Percentiles rank a stretch among this genome's conserved stretches.
phyloP scores from a whole-genome alignment of 768 basidiomycete genomes.

The Mycena belliarum region DNA sequence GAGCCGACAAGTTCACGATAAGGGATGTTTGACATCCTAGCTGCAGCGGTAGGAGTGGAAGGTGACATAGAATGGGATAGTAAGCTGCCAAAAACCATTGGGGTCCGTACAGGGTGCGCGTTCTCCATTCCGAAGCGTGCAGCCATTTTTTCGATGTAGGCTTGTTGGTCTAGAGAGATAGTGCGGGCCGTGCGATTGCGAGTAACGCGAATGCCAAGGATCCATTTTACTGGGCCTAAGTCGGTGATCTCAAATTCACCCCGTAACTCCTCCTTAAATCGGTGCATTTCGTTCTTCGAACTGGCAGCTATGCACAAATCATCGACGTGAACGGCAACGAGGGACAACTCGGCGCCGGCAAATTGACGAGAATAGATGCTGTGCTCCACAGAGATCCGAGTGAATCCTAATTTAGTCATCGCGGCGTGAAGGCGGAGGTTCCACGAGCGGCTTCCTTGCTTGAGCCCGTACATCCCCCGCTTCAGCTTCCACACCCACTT shows the following conservation, averaged over 20 bases:
- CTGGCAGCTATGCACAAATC: slow-evolving; percentile 23
- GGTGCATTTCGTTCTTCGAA: background rate
- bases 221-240: slow-evolving; percentile 23
- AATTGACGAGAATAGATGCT: slow-evolving; percentile 27
- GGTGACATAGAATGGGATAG: background rate
- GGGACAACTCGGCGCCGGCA: background rate
- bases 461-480: slow-evolving; percentile 5
- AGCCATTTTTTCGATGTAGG: background rate
- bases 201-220: slow-evolving; percentile 29
- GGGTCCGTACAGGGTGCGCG: background rate
- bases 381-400: slow-evolving; percentile 15
- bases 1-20: background rate
- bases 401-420: slow-evolving; percentile 14
- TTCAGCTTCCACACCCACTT: slow-evolving; percentile 5
- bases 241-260: slow-evolving; percentile 22
- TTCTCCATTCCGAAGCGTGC: background rate
- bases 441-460: slow-evolving; percentile 15
- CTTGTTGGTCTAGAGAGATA: background rate
- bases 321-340: slow-evolving; percentile 27
- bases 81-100: background rate
- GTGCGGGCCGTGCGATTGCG: background rate
- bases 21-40: background rate
- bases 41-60: background rate
- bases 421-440: slow-evolving; percentile 18
- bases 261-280: slow-evolving; percentile 8